Percentiles rank a stretch among this genome's conserved stretches.
These are phyloP conservation scores for Pythium sp. DNA, from an alignment of 352 stramenopile species.

Conservation along the genomic window DNA sequence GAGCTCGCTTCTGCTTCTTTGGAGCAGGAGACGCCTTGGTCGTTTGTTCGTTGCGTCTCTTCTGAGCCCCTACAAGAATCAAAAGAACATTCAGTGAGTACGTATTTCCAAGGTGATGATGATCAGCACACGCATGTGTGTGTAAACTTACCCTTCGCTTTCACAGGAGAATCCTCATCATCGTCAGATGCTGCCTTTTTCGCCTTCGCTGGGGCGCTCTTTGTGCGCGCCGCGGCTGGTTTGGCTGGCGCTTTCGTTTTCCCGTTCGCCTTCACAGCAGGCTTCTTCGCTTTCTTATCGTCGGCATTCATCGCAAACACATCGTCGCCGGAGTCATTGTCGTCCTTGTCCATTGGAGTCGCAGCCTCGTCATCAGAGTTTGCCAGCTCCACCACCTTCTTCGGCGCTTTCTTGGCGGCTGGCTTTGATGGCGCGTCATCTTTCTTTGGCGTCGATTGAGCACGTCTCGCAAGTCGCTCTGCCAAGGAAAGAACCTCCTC, in stretches of 20 bases:
- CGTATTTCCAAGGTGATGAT: not conserved
- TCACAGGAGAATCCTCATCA: slow-evolving; percentile 26
- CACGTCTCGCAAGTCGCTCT: slow-evolving; percentile 57
- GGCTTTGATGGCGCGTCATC: slow-evolving; percentile 22
- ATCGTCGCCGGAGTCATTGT: slow-evolving; percentile 41
- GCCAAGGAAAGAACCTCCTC: slow-evolving; percentile 74
- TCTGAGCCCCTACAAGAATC: slow-evolving; percentile 4
- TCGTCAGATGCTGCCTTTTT: slow-evolving; percentile 15
- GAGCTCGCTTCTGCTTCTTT: slow-evolving; percentile 37
- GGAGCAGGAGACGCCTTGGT: slow-evolving; percentile 19
- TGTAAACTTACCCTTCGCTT: slow-evolving; percentile 21
- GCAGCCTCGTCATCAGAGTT: slow-evolving; percentile 42
- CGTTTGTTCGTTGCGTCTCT: slow-evolving; percentile 11
- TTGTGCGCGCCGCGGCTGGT: slow-evolving; percentile 20
- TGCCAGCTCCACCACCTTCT: slow-evolving; percentile 38
- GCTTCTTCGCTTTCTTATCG: slow-evolving; percentile 33
- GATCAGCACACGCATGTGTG: not conserved
- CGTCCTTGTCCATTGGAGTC: slow-evolving; percentile 6
- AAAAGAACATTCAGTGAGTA: not conserved
- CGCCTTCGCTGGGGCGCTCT: slow-evolving; percentile 35
- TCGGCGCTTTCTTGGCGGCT: slow-evolving; percentile 21
- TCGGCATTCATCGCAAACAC: slow-evolving; percentile 54
- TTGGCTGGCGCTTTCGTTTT: slow-evolving; percentile 18
- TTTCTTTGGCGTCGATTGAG: slow-evolving; percentile 49
- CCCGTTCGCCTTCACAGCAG: slow-evolving; percentile 35